Evolutionary conservation across 345 rosid genomes (phyloP), one percentile per base, ranked within the genome.

Genomic region (Lenwebbia sp.): DNA sequence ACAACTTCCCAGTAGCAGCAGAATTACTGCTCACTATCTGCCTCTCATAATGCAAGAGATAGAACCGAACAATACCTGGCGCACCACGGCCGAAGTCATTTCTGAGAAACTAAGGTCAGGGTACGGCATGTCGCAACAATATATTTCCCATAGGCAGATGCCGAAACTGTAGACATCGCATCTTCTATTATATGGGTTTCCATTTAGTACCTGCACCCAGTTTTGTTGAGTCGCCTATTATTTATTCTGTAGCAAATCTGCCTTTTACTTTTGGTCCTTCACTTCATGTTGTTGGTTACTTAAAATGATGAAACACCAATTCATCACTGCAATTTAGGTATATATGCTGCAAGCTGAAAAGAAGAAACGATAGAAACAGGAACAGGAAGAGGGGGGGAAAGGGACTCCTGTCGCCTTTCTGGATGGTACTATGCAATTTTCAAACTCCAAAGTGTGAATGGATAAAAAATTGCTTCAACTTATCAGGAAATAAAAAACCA

Each of bases 91-190:
- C 53, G 98, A 94, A 86, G 99, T 97, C 87, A 97, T 96, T 90
- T 97, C 99, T 25, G 99, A 89, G 90, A 96, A 97, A 87, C 98
- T 97, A 83, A 95, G 99, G 88, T 97, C 95, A 26, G 99, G 96
- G 87, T 97, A 94, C 2, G 99, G 99, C 99, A 97, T 97, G 93
- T 96, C 99, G 84, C 99, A 97, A 89, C 99, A 97, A 90, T 95
- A 97, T 53, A 91, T 97, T 95, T 97, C 99, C 99, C 99, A 97
- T 84, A 97, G 86, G 87, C 99, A 97, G 90, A 97, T 96, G 51
- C 99, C 96, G 13, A 97, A 97, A 89, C 99, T 97, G 88, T 97
- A 96, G 83, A 97, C 99, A 76, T 97, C 99, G 33, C 99, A 97
- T 91, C 95, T 97, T 89, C 99, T 92, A 89, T 97, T 97, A 88